Conservation (phyloP, 768 basidiomycete genomes). For the Amanita phalloides region DNA sequence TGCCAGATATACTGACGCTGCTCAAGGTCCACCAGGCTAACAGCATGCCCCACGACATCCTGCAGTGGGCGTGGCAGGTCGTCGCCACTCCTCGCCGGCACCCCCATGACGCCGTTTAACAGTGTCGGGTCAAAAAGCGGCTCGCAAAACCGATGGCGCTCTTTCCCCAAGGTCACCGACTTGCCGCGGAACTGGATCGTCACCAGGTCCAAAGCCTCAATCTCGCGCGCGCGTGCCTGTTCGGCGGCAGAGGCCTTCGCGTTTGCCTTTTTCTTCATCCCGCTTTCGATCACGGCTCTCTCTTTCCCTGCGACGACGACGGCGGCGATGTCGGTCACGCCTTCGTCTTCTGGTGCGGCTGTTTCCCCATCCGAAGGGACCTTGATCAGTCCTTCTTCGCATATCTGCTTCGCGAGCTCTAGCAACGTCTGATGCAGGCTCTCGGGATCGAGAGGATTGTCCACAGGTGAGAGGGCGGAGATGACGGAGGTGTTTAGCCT, state of each 20-base stretch:
- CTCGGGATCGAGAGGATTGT: slow-evolving; percentile 33
- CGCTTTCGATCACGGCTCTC: slow-evolving; percentile 78
- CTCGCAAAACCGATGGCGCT: slow-evolving; percentile 86
- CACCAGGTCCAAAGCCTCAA: slow-evolving; percentile 76
- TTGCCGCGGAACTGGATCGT: slow-evolving; percentile 63
- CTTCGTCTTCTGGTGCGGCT: slow-evolving; percentile 63
- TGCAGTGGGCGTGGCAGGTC: slow-evolving; percentile 40
- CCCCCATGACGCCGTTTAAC: slow-evolving; percentile 27
- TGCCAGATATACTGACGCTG: slow-evolving; percentile 67
- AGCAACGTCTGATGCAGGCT: slow-evolving; percentile 40
- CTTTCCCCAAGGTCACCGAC: slow-evolving; percentile 71
- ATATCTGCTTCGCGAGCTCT: slow-evolving; percentile 55
- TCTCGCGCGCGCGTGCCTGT: slow-evolving; percentile 71
- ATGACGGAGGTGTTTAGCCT: slow-evolving; percentile 58
- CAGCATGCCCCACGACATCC: slow-evolving; percentile 54
- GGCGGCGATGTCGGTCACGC: slow-evolving; percentile 83
- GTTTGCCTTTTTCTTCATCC: slow-evolving; percentile 66
- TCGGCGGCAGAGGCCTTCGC: slow-evolving; percentile 70
- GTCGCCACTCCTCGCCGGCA: slow-evolving; percentile 12
- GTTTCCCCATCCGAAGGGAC: slow-evolving; percentile 70
- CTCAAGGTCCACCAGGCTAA: slow-evolving; percentile 50
- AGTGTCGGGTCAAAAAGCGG: slow-evolving; percentile 72
- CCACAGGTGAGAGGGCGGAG: slow-evolving; percentile 43
- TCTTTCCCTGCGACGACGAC: slow-evolving; percentile 88
- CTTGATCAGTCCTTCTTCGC: slow-evolving; percentile 55